phyloP scores from a whole-genome alignment of 1,284 basidiomycete species.

The Golubevia pallescens region DNA sequence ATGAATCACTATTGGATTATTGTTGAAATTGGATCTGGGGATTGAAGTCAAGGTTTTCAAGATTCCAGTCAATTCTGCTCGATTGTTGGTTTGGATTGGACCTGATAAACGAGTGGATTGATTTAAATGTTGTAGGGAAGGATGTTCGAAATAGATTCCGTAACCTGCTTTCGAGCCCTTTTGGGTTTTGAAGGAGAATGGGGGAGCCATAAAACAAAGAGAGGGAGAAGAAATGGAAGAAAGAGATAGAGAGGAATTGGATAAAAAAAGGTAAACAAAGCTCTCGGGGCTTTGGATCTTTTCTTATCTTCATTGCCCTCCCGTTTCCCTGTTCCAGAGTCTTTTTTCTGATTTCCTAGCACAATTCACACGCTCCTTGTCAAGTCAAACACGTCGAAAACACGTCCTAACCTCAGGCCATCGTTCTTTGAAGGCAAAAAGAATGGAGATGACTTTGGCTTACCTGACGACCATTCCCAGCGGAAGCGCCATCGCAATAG shows the following conservation, averaged over 20 bases:
- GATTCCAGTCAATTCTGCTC: constrained; percentile 78
- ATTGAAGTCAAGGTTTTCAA: neutral
- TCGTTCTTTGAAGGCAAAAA: constrained; percentile 75
- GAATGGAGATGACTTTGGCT: constrained; percentile 76
- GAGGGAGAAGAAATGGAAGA: neutral
- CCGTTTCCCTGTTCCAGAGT: too few relatives aligned
- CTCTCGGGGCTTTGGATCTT: too few relatives aligned
- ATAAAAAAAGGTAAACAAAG: too few relatives aligned
- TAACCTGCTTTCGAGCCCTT: constrained; percentile 39
- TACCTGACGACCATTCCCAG: constrained; percentile 73
- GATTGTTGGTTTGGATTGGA: constrained; percentile 79
- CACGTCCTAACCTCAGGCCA: constrained; percentile 69
- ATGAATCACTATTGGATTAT: constrained; percentile 68
- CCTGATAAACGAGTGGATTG: constrained; percentile 80
- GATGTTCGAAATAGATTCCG: constrained; percentile 38
- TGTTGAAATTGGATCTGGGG: neutral
- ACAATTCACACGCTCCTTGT: constrained; percentile 1
- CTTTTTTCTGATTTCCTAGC: neutral
- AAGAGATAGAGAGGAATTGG: too few relatives aligned
- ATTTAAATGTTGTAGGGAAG: constrained; percentile 68
- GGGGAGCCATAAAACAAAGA: too few relatives aligned
- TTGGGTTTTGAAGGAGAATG: too few relatives aligned
- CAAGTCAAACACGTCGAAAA: neutral
- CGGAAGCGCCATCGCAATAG: constrained; percentile 81
- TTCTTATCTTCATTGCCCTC: too few relatives aligned